These are phyloP conservation scores for Crepidotus variabilis DNA, from an alignment of 768 basidiomycete species.

Conservation along the genomic window DNA sequence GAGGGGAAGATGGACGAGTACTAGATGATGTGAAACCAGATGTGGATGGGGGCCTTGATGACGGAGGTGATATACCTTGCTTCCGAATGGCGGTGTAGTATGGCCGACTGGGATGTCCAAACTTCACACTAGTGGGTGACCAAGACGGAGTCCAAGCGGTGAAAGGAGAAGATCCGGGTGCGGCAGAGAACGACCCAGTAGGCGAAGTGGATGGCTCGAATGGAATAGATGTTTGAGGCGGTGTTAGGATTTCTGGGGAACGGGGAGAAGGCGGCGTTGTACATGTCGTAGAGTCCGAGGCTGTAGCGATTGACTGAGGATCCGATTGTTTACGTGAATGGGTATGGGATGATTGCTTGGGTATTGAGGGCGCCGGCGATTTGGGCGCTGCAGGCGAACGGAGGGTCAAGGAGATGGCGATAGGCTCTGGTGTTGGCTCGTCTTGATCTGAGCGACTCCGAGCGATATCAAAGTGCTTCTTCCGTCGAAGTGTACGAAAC, in stretches of 20 bases:
- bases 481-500: constrained; percentile 34
- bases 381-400: not conserved
- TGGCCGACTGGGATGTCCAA: constrained; percentile 51
- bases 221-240: not conserved
- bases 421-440: constrained; percentile 15
- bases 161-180: not conserved
- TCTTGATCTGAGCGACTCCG: constrained; percentile 9
- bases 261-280: not conserved
- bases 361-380: not conserved
- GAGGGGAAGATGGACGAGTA: not conserved
- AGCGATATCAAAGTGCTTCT: constrained; percentile 27
- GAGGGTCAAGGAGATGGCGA: constrained; percentile 19
- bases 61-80: constrained; percentile 22
- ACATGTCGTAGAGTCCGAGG: not conserved
- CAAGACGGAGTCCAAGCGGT: constrained; percentile 1
- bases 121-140: constrained; percentile 1
- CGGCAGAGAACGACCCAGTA: not conserved
- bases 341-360: not conserved
- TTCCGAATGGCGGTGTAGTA: constrained; percentile 55
- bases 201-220: not conserved
- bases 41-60: constrained; percentile 35
- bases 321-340: not conserved
- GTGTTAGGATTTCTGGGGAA: not conserved
- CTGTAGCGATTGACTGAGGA: not conserved
- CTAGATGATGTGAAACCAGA: constrained; percentile 10